phyloP scores from a whole-genome alignment of 441 rosid species.

The Theobroma grandiflorum region DNA sequence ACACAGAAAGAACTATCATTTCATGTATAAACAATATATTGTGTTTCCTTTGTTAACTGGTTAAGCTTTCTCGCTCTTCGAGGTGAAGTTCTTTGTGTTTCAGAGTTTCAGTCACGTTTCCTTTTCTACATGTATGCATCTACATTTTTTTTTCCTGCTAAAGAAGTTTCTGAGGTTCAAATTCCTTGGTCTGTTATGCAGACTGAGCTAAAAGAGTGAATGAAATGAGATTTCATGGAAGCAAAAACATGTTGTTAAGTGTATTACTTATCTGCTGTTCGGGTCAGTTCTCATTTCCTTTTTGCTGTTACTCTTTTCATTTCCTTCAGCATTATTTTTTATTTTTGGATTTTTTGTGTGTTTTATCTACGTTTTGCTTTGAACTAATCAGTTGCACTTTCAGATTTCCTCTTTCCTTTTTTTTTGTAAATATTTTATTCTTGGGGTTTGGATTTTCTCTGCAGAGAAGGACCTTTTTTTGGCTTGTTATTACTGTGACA shows the following conservation, averaged over 20 bases:
- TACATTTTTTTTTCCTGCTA: background rate
- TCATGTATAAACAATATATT: background rate
- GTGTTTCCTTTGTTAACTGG: conserved; percentile 19
- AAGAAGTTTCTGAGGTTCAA: conserved; percentile 4
- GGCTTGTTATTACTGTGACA: background rate
- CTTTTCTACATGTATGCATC: background rate
- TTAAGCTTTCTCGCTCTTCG: conserved; percentile 23
- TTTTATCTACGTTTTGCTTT: background rate
- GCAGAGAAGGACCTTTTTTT: background rate
- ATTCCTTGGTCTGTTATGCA: conserved; percentile 35
- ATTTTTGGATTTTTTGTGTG: background rate
- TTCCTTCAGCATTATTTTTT: background rate
- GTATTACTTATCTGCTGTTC: conserved; percentile 25
- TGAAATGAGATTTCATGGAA: conserved; percentile 24
- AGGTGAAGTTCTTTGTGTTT: conserved; percentile 30
- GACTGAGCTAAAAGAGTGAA: conserved; percentile 25
- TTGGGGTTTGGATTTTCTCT: conserved; percentile 4
- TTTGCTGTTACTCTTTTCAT: no score
- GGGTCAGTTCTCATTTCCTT: conserved; percentile 34
- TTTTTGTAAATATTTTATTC: background rate
- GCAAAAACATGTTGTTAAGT: conserved; percentile 11
- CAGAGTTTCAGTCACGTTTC: background rate
- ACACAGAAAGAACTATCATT: conserved; percentile 12
- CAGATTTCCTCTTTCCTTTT: conserved; percentile 17
- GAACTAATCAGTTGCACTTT: background rate